phyloP scores from a whole-genome alignment of 1,284 basidiomycete species.

The Puccinia sorghi region DNA sequence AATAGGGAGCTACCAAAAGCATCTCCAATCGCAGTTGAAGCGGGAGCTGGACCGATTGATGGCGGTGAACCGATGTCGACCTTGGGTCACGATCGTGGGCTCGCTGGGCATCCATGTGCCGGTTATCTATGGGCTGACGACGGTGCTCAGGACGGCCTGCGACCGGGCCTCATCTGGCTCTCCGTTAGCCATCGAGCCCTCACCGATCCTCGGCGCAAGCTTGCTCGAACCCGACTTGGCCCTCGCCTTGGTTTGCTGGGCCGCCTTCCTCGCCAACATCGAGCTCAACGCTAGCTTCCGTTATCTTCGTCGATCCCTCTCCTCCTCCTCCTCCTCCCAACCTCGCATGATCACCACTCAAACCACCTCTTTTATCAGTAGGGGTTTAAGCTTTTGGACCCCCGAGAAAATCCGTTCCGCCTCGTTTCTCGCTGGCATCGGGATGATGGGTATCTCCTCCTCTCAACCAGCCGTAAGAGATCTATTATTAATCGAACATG shows the following conservation, averaged over 20 bases:
- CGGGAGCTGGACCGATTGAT: constrained; percentile 26
- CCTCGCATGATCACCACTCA: background rate
- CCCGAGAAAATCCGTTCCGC: constrained; percentile 36
- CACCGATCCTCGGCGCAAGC: constrained; percentile 21
- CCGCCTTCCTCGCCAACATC: constrained; percentile 40
- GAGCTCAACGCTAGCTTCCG: constrained; percentile 43
- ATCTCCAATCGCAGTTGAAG: constrained; percentile 11
- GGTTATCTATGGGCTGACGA: constrained; percentile 32
- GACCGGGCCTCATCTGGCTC: background rate
- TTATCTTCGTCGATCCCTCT: background rate
- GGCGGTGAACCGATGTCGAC: constrained; percentile 28
- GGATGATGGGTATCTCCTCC: constrained; percentile 46
- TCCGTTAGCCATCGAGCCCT: constrained; percentile 15
- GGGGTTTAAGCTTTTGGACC: constrained; percentile 38
- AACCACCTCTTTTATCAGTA: background rate
- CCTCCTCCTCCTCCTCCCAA: background rate
- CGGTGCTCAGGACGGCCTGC: constrained; percentile 30
- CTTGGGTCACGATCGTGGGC: constrained; percentile 20
- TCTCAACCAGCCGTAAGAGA: constrained; percentile 42
- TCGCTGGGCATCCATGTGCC: constrained; percentile 37
- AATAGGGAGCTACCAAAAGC: constrained; percentile 19
- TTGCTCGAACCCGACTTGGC: constrained; percentile 32
- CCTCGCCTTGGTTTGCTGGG: constrained; percentile 34
- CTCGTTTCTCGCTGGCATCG: constrained; percentile 32
- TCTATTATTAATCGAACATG: background rate